Percentiles rank a stretch among this genome's conserved stretches.
Conservation (phyloP, 208 protist species). For the Hexamita inflata region DNA sequence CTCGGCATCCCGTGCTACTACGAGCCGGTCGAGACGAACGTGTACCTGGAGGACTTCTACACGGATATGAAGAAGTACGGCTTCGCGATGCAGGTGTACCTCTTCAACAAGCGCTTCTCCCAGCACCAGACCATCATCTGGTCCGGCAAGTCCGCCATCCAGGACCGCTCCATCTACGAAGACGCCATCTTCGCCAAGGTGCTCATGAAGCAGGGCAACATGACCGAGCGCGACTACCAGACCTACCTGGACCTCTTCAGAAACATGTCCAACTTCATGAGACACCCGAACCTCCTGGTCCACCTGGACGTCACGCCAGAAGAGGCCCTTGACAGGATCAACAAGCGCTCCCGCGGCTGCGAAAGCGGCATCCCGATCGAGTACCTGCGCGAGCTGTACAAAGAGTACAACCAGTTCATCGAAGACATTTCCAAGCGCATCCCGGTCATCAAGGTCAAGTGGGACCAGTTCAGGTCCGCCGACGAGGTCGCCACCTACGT, state of each 20-base stretch:
- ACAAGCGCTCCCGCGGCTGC: constrained; percentile 33
- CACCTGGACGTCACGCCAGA: constrained; percentile 50
- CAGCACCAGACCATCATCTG: constrained; percentile 53
- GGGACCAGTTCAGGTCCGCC: constrained; percentile 30
- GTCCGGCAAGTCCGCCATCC: constrained; percentile 32
- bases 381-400: constrained; percentile 40
- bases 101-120: constrained; percentile 45
- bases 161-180: constrained; percentile 50
- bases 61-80: constrained; percentile 42
- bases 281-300: constrained; percentile 45
- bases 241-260: constrained; percentile 43
- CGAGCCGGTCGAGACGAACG: constrained; percentile 48
- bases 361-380: constrained; percentile 39
- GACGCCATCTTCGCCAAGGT: constrained; percentile 45
- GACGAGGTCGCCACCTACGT: constrained; percentile 24
- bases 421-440: constrained; percentile 39
- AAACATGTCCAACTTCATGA: constrained; percentile 50
- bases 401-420: constrained; percentile 42
- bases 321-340: constrained; percentile 40
- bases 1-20: constrained; percentile 43
- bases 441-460: constrained; percentile 45
- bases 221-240: constrained; percentile 45
- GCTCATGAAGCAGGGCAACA: constrained; percentile 32
- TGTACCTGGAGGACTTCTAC: constrained; percentile 49
- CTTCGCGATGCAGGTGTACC: constrained; percentile 48